Conservation (phyloP, 768 basidiomycete genomes). For the Leccinum fibrillosum region DNA sequence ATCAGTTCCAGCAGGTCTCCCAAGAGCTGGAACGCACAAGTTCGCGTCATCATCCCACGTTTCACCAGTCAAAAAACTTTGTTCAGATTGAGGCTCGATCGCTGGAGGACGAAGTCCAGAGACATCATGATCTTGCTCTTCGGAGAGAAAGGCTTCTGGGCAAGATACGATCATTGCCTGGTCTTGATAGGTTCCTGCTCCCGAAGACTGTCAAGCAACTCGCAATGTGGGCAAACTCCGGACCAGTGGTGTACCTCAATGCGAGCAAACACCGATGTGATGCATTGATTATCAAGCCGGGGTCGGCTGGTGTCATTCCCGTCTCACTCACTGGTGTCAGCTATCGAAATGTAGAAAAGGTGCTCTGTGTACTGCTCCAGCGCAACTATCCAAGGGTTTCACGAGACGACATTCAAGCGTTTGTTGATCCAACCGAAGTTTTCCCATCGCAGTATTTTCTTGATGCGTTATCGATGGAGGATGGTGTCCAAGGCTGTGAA, state of each 20-base stretch:
- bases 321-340: not conserved
- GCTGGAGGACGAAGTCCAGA: not conserved
- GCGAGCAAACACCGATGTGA: not conserved
- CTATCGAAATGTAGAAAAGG: not conserved
- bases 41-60: not conserved
- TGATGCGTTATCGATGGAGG: not conserved
- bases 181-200: not conserved
- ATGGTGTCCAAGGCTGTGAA: not conserved
- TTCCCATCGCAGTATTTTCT: not conserved
- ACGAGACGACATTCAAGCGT: not conserved
- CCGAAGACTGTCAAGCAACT: not conserved
- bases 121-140: not conserved
- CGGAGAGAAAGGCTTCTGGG: not conserved
- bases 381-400: not conserved
- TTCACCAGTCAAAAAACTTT: not conserved
- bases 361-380: not conserved
- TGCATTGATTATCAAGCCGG: not conserved
- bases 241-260: not conserved
- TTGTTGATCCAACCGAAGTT: too few relatives aligned
- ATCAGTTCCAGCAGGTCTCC: not conserved
- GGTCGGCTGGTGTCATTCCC: not conserved
- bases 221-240: not conserved
- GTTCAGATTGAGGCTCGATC: not conserved
- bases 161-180: not conserved
- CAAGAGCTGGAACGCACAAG: not conserved